Conservation (phyloP, 345 rosid genomes). For the Syzygium jambos region DNA sequence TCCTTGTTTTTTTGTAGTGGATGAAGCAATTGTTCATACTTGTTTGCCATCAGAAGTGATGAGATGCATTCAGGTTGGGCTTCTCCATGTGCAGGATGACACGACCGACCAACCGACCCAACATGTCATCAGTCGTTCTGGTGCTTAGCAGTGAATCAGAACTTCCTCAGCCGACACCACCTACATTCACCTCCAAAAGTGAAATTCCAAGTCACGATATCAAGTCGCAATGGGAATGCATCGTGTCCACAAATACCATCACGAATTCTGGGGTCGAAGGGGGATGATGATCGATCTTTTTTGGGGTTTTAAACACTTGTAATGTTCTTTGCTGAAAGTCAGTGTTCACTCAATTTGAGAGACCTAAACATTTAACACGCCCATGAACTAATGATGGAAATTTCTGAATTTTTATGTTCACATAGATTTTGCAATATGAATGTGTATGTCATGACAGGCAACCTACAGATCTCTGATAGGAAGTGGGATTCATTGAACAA, state of each 20-base stretch:
- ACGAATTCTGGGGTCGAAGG: neutral
- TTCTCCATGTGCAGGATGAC: conserved; percentile 21
- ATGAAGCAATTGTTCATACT: neutral
- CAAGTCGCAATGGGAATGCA: neutral
- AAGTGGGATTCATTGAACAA: neutral
- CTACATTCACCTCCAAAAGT: neutral
- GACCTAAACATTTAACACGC: neutral
- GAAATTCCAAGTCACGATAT: neutral
- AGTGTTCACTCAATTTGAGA: neutral
- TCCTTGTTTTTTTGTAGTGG: too few relatives aligned
- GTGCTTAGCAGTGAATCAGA: neutral
- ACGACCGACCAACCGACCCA: conserved; percentile 6
- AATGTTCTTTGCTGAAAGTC: neutral
- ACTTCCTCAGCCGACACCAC: neutral
- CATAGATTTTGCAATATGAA: neutral
- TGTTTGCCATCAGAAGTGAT: neutral
- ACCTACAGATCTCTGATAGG: neutral
- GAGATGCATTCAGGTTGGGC: conserved; percentile 16
- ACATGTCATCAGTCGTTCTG: conserved; percentile 1
- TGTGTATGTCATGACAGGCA: neutral
- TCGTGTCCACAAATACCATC: neutral
- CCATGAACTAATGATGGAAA: neutral
- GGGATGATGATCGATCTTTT: neutral
- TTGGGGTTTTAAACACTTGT: neutral
- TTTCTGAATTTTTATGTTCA: neutral